phyloP scores from a whole-genome alignment of 768 basidiomycete species.

The Melanogaster broomeanus region DNA sequence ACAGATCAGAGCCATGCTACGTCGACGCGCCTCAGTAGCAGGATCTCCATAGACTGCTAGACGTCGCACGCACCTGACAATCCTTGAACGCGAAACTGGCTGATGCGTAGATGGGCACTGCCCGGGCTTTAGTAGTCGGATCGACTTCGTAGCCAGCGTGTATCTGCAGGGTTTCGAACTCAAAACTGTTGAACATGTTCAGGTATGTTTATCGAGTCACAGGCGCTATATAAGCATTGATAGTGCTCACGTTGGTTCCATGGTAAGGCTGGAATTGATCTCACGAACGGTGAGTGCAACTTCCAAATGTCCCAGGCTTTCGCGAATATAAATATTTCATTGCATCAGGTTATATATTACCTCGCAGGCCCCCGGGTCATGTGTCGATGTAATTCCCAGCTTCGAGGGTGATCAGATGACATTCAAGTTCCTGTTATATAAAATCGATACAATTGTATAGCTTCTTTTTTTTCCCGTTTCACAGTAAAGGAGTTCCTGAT shows the following conservation, averaged over 20 bases:
- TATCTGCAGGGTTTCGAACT: slow-evolving; percentile 80
- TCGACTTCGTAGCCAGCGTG: slow-evolving; percentile 73
- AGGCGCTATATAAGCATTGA: no score
- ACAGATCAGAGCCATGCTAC: slow-evolving; percentile 14
- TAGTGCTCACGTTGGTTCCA: no score
- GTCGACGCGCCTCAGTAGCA: slow-evolving; percentile 8
- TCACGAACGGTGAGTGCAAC: no score
- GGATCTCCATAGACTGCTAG: no score
- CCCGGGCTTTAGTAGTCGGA: slow-evolving; percentile 67
- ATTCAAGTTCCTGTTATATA: background rate
- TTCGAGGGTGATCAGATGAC: background rate
- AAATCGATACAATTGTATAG: background rate
- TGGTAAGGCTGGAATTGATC: no score
- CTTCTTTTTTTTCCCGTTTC: background rate
- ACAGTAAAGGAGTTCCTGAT: background rate
- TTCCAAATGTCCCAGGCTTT: no score
- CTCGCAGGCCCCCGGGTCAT: no score
- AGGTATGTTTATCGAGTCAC: no score
- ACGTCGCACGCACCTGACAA: slow-evolving; percentile 40
- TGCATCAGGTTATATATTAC: no score
- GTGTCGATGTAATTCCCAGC: no score
- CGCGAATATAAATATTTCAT: no score
- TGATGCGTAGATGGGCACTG: slow-evolving; percentile 75
- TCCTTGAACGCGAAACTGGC: slow-evolving; percentile 76
- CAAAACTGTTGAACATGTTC: slow-evolving; percentile 19